A percentile compares a stretch with the other conserved stretches of the same genome.
Conservation (phyloP, 202 grass and related monocot species). For the Eragrostis tef region DNA sequence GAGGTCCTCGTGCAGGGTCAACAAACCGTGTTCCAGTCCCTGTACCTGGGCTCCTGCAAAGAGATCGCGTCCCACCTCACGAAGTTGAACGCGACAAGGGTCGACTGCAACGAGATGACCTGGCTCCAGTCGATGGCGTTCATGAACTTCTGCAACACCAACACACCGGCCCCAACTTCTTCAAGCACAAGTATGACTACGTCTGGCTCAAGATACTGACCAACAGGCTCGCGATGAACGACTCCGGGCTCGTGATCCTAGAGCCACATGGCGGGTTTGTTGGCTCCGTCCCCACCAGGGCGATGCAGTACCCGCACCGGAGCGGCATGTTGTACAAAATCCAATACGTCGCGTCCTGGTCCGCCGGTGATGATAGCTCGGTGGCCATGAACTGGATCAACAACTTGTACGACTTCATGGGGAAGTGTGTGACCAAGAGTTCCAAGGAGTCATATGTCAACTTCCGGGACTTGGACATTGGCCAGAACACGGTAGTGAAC, state of each 20-base stretch:
- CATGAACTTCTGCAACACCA: too few relatives aligned
- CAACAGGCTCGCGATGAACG: too few relatives aligned
- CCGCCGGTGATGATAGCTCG: neutral
- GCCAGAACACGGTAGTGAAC: constrained; percentile 43
- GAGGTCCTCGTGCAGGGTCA: too few relatives aligned
- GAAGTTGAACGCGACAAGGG: too few relatives aligned
- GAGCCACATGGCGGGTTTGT: constrained; percentile 58
- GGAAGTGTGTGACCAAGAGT: constrained; percentile 44
- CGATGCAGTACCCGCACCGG: constrained; percentile 68
- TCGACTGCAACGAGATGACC: too few relatives aligned
- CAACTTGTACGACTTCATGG: constrained; percentile 51
- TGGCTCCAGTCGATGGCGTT: too few relatives aligned
- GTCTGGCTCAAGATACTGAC: too few relatives aligned
- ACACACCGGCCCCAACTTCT: too few relatives aligned
- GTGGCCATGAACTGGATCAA: constrained; percentile 44
- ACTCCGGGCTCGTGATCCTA: constrained; percentile 40
- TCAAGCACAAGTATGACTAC: too few relatives aligned
- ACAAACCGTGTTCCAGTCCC: too few relatives aligned
- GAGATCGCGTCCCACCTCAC: too few relatives aligned
- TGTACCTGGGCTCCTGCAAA: too few relatives aligned
- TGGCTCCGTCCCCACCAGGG: constrained; percentile 21
- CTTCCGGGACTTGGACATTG: constrained; percentile 74
- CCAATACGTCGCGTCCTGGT: constrained; percentile 63
- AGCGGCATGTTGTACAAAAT: constrained; percentile 62
- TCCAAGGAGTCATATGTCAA: constrained; percentile 70